Evolutionary conservation across 768 basidiomycete species (phyloP).

Genomic region (Leucocoprinus sp.): DNA sequence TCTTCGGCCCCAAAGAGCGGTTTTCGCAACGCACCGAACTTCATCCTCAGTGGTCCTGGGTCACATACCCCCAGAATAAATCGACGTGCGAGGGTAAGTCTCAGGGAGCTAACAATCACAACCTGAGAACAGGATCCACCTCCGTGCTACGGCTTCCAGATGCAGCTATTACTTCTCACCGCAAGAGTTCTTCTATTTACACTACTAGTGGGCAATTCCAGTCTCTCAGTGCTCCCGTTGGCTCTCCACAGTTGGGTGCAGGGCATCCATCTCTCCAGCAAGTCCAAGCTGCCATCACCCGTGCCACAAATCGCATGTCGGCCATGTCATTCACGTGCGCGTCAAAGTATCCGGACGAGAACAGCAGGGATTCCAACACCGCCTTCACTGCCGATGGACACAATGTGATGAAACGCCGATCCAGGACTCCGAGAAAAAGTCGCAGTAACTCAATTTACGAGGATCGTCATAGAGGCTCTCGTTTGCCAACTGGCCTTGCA

Average conservation of each 20-base stretch:
- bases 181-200: background rate
- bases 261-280: background rate
- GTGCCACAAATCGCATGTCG: slow-evolving; percentile 24
- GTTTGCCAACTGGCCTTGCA: slow-evolving; percentile 28
- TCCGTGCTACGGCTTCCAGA: background rate
- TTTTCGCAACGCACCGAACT: slow-evolving; percentile 36
- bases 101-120: background rate
- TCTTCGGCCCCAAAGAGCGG: slow-evolving; percentile 71
- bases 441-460: slow-evolving; percentile 17
- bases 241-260: background rate
- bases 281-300: background rate
- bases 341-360: slow-evolving; percentile 18
- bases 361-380: slow-evolving; percentile 19
- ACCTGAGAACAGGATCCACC: slow-evolving; percentile 7
- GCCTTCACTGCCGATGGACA: slow-evolving; percentile 35
- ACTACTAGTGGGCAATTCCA: background rate
- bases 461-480: slow-evolving; percentile 22
- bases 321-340: slow-evolving; percentile 35
- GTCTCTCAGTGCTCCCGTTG: background rate
- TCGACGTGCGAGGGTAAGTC: slow-evolving; percentile 14
- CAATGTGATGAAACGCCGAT: slow-evolving; percentile 26
- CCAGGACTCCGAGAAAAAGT: slow-evolving; percentile 25
- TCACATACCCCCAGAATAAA: slow-evolving; percentile 39
- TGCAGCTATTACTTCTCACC: background rate
- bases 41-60: slow-evolving; percentile 49